A percentile compares a stretch with the other conserved stretches of the same genome.
Evolutionary conservation across 2,329 filamentous ascomycete genomes (phyloP).

Genomic region (Penicillium rolfsii): DNA sequence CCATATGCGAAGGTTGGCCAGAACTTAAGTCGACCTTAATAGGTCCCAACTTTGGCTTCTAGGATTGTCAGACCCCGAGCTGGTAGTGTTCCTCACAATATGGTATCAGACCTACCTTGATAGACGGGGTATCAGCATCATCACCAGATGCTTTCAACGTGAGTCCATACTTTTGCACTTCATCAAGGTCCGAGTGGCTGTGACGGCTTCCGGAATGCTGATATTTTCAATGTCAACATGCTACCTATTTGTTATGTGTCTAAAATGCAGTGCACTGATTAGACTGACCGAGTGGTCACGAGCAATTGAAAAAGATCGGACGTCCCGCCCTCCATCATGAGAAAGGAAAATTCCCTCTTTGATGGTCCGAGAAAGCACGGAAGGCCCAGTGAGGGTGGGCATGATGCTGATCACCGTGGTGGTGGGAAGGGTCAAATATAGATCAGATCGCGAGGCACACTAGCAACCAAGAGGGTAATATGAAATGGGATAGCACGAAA

Average conservation of each 20-base stretch:
- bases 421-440: conserved; percentile 6
- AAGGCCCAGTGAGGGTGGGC: conserved; percentile 34
- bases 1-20: conserved; percentile 57
- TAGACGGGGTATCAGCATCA: conserved; percentile 32
- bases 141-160: conserved; percentile 31
- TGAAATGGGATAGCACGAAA: conserved; percentile 28
- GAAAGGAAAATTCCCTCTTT: conserved; percentile 26
- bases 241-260: neutral
- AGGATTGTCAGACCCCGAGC: conserved; percentile 38
- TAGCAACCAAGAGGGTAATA: conserved; percentile 30
- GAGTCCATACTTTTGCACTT: conserved; percentile 41
- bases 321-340: conserved; percentile 25
- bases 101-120: conserved; percentile 41
- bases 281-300: conserved; percentile 35
- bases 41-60: conserved; percentile 54
- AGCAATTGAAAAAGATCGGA: conserved; percentile 26
- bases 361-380: conserved; percentile 31
- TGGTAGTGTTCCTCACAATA: neutral
- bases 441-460: neutral
- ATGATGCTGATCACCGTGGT: conserved; percentile 24
- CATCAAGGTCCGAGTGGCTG: conserved; percentile 37
- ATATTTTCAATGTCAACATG: conserved; percentile 23
- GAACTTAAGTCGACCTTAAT: conserved; percentile 32
- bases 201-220: conserved; percentile 33
- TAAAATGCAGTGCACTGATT: neutral